These are phyloP conservation scores for Lactarius hengduanensis DNA, from an alignment of 768 basidiomycete species.

Conservation along the genomic window DNA sequence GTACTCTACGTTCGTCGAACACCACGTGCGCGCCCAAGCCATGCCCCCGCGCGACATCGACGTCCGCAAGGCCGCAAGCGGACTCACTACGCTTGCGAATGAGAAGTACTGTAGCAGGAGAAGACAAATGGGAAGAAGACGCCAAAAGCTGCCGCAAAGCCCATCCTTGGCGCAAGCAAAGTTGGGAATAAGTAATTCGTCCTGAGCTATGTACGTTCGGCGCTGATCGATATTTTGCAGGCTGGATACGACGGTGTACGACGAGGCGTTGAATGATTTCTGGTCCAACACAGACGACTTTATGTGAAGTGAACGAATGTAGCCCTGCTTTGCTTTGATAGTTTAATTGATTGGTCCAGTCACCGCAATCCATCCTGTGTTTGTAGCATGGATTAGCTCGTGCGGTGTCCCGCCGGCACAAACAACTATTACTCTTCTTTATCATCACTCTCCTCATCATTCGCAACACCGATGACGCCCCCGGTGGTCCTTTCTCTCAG, in stretches of 20 bases:
- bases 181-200: conserved; percentile 53
- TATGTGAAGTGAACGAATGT: conserved; percentile 59
- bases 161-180: conserved; percentile 43
- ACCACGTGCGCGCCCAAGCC: too few species aligned
- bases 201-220: conserved; percentile 1
- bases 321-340: conserved; percentile 10
- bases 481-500: conserved; percentile 64
- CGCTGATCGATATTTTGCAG: conserved; percentile 38
- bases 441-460: conserved; percentile 59
- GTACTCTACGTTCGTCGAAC: too few species aligned
- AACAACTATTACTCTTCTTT: conserved; percentile 38
- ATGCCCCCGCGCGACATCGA: too few species aligned
- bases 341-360: conserved; percentile 17
- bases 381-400: conserved; percentile 12
- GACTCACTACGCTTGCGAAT: too few species aligned
- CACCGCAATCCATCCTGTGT: conserved; percentile 7
- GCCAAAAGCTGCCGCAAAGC: too few species aligned
- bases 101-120: too few species aligned
- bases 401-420: background rate
- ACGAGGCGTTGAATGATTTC: conserved; percentile 75
- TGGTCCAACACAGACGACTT: conserved; percentile 75
- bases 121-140: too few species aligned
- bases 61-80: too few species aligned
- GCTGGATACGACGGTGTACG: conserved; percentile 54
- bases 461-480: conserved; percentile 64